Conservation (phyloP, 495 filamentous ascomycete genomes). For the Sporormia fimetaria region DNA sequence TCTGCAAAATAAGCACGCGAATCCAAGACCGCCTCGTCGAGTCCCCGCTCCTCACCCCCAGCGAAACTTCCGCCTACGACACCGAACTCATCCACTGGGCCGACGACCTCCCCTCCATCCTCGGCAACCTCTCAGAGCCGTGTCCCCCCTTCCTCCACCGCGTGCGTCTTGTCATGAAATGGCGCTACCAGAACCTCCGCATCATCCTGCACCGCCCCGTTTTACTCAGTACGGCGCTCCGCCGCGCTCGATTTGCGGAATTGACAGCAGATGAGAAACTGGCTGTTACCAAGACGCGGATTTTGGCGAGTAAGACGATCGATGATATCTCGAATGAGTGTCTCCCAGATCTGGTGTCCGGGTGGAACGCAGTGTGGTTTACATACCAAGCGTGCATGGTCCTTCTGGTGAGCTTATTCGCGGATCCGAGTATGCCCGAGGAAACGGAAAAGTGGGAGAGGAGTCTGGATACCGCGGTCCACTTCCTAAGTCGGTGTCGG, state of each 20-base stretch:
- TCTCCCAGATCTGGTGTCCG: conserved; percentile 60
- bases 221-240: conserved; percentile 59
- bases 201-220: conserved; percentile 71
- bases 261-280: conserved; percentile 53
- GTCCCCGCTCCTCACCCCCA: conserved; percentile 51
- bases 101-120: conserved; percentile 57
- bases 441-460: conserved; percentile 28
- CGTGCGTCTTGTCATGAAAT: conserved; percentile 66
- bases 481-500: conserved; percentile 56
- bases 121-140: conserved; percentile 48
- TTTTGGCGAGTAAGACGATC: conserved; percentile 58
- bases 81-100: conserved; percentile 60
- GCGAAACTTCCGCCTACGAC: conserved; percentile 56
- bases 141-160: conserved; percentile 60
- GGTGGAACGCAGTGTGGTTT: conserved; percentile 78
- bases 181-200: conserved; percentile 67
- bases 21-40: conserved; percentile 68
- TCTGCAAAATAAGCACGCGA: conserved; percentile 66
- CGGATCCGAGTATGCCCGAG: conserved; percentile 24
- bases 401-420: conserved; percentile 55
- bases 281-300: conserved; percentile 56
- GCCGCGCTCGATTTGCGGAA: conserved; percentile 47
- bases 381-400: conserved; percentile 72
- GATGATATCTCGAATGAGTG: conserved; percentile 58
- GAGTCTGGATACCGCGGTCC: conserved; percentile 58